These are phyloP conservation scores for Phyllosticta citrichinensis DNA, from an alignment of 2,329 filamentous ascomycete species.

Conservation along the genomic window DNA sequence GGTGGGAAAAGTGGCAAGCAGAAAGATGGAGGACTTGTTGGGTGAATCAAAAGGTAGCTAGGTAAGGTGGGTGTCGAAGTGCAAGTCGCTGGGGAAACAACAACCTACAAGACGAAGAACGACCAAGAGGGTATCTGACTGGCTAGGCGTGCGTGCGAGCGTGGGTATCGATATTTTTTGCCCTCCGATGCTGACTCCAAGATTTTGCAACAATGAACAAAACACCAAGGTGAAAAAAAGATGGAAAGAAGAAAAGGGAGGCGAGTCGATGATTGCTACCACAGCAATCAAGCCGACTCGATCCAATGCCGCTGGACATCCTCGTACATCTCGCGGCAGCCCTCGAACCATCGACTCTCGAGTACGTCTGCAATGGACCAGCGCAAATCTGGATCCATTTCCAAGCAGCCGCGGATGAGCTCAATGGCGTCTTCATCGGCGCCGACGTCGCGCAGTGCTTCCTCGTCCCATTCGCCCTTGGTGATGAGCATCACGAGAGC, in stretches of 20 bases:
- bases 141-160: neutral
- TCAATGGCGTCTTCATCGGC: slow-evolving; percentile 41
- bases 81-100: neutral
- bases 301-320: slow-evolving; percentile 3
- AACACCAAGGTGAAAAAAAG: neutral
- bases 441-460: slow-evolving; percentile 37
- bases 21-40: neutral
- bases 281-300: neutral
- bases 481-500: slow-evolving; percentile 51
- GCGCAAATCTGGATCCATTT: slow-evolving; percentile 44
- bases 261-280: neutral
- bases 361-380: slow-evolving; percentile 50
- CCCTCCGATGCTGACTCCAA: neutral
- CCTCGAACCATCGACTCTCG: slow-evolving; percentile 43
- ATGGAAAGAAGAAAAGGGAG: neutral
- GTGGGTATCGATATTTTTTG: neutral
- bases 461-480: slow-evolving; percentile 48
- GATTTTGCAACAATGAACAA: slow-evolving; percentile 1
- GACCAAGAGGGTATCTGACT: neutral
- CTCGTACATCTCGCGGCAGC: slow-evolving; percentile 17
- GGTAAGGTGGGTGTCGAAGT: neutral
- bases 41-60: neutral
- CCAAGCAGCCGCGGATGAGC: slow-evolving; percentile 50
- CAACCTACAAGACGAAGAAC: neutral
- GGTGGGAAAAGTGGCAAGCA: neutral